Evolutionary conservation across 306 rosid species (phyloP).

Genomic region (Castanospermum australe): DNA sequence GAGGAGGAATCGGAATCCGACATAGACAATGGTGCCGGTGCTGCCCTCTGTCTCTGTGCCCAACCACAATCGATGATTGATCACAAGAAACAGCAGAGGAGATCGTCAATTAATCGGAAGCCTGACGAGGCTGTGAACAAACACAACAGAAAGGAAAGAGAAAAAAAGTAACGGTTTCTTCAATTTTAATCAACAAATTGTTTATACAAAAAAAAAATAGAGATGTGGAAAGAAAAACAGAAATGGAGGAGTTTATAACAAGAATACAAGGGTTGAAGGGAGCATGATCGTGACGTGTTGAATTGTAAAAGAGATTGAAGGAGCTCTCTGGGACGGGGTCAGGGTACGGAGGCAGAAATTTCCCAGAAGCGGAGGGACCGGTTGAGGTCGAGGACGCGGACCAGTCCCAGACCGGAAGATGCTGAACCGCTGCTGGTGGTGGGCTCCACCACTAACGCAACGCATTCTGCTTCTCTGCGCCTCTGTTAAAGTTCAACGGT

Average conservation of each 20-base stretch:
- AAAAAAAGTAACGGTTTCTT: background rate
- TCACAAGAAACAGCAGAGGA: constrained; percentile 16
- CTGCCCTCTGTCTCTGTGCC: constrained; percentile 1
- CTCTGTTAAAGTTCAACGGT: background rate
- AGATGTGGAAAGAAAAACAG: background rate
- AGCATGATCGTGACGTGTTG: constrained; percentile 34
- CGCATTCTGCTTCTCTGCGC: constrained; percentile 23
- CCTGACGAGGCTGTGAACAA: constrained; percentile 10
- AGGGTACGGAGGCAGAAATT: constrained; percentile 29
- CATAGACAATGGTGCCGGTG: constrained; percentile 24
- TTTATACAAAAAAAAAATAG: background rate
- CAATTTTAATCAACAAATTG: background rate
- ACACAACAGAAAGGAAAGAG: background rate
- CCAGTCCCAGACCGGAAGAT: constrained; percentile 33
- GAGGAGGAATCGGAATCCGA: constrained; percentile 48
- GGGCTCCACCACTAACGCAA: constrained; percentile 42
- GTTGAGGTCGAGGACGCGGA: constrained; percentile 35
- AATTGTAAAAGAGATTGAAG: constrained; percentile 16
- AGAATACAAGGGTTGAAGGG: constrained; percentile 17
- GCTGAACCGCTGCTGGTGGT: constrained; percentile 41
- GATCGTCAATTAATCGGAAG: constrained; percentile 31
- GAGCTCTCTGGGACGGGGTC: background rate
- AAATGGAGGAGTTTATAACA: background rate
- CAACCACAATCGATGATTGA: constrained; percentile 27
- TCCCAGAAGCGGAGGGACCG: constrained; percentile 43